These are phyloP conservation scores for Dipteronia sinensis DNA, from an alignment of 345 rosid species.

Conservation along the genomic window DNA sequence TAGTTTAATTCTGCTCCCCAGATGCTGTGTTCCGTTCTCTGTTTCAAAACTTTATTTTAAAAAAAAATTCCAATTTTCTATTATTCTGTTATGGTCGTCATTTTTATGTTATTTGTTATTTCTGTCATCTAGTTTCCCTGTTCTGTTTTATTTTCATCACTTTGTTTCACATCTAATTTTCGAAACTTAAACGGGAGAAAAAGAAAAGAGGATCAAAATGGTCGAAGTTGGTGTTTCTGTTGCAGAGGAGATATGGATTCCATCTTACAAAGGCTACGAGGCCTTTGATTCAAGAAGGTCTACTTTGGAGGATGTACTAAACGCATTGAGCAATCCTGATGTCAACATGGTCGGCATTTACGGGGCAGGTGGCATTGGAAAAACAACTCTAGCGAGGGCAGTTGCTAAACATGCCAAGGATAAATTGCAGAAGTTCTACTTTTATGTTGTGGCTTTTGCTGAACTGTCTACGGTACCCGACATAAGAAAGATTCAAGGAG, in stretches of 20 bases:
- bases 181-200: no score
- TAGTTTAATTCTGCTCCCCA: no score
- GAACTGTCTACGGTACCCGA: slow-evolving; percentile 8
- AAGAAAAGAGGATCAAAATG: no score
- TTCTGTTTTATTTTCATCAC: no score
- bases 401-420: background rate
- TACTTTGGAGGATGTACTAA: background rate
- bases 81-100: no score
- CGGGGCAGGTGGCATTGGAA: background rate
- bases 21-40: no score
- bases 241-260: background rate
- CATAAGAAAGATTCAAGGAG: slow-evolving; percentile 21
- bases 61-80: no score
- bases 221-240: no score
- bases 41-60: no score
- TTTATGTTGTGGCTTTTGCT: slow-evolving; percentile 16
- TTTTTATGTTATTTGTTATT: no score
- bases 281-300: slow-evolving; percentile 18
- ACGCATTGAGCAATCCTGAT: background rate
- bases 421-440: background rate
- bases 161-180: no score
- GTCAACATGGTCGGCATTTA: slow-evolving; percentile 21
- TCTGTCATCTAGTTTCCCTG: no score
- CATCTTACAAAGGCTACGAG: background rate
- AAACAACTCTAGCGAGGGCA: slow-evolving; percentile 11